These are phyloP conservation scores for Colletotrichum tofieldiae DNA, from an alignment of 2,329 filamentous ascomycete genomes.

Conservation along the genomic window DNA sequence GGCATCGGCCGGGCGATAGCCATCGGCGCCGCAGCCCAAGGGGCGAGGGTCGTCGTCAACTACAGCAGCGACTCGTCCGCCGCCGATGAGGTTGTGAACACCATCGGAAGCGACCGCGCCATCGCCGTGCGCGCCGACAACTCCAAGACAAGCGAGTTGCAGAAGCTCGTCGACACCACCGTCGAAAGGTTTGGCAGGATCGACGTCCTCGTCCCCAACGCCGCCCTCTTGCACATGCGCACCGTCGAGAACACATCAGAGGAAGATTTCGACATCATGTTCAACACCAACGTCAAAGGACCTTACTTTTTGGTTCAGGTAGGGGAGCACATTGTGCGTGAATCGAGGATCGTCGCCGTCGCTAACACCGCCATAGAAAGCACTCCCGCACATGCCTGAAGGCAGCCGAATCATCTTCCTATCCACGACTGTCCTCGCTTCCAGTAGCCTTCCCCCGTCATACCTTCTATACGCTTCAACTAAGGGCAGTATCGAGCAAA, in stretches of 20 bases:
- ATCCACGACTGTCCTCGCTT: constrained; percentile 58
- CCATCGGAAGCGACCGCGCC: constrained; percentile 64
- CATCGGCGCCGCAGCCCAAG: constrained; percentile 69
- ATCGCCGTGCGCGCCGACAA: constrained; percentile 72
- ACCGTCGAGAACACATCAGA: constrained; percentile 66
- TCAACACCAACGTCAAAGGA: constrained; percentile 71
- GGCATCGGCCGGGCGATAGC: constrained; percentile 74
- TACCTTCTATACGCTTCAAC: constrained; percentile 69
- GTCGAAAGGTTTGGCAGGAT: constrained; percentile 68
- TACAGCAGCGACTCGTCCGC: constrained; percentile 65
- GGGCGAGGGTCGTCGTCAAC: constrained; percentile 72
- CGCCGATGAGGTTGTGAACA: constrained; percentile 61
- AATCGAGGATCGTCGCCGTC: background rate
- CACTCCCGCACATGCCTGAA: constrained; percentile 64
- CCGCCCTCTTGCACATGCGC: constrained; percentile 66
- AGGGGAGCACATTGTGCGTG: background rate
- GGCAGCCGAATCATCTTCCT: constrained; percentile 68
- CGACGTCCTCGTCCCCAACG: constrained; percentile 72
- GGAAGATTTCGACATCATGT: constrained; percentile 64
- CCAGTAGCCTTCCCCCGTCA: constrained; percentile 57
- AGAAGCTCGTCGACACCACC: constrained; percentile 64
- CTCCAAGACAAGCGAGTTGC: constrained; percentile 60
- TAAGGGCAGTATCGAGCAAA: constrained; percentile 74
- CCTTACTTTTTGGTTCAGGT: constrained; percentile 68
- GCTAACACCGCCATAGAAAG: constrained; percentile 56